Base-by-base conservation (phyloP, 176 grass and related monocot species). In the Rhynchospora pubera region DNA sequence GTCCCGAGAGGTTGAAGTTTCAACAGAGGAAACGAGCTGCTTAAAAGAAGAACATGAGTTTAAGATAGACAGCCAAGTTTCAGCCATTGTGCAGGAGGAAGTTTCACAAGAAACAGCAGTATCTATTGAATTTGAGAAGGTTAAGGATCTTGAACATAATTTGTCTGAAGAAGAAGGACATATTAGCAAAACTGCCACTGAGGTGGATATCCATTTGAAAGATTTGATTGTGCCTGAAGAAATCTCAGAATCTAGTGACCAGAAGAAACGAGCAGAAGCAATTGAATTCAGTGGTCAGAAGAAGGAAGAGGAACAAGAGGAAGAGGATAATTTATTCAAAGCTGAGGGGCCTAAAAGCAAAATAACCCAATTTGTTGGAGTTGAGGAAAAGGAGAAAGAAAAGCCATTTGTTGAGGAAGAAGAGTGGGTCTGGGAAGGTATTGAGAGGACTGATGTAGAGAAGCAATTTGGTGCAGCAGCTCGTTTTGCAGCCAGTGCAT, bases 371-470 rank as follows among this genome's bases (percentile, higher is more conserved):
- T 89, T 87, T 60, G 78, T 64, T 30, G 67, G 15, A 52, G 18
- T 55, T 57, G 66, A 1, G 0, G 77, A 85, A 56, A 82, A 85
- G 13, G 82, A 68, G 28, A 16, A 53, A 59, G 78, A 6, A 24
- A 42, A 5, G 52, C 10, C 81, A 18, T 82, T 85, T 58, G 71
- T 88, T 76, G 93, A 90, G 18, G 90, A 93, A 79, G 91, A 86
- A 65, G 95, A 90, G 28, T 99, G 97, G 34, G 34, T 39, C 34
- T 39, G 34, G 97, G 97, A 99, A 82, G 97, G 97, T 79, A 96
- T 99, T 19, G 97, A 99, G 80, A 91, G 84, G 65, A 96, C 87
- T 53, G 93, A 99, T 32, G 78, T 91, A 56, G 91, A 91, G 77
- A 91, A 91, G 85, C 85, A 58, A 7, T 99, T 99, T 81, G 84